phyloP scores from a whole-genome alignment of 1,284 basidiomycete genomes.

The Xerocomus alliaceus region DNA sequence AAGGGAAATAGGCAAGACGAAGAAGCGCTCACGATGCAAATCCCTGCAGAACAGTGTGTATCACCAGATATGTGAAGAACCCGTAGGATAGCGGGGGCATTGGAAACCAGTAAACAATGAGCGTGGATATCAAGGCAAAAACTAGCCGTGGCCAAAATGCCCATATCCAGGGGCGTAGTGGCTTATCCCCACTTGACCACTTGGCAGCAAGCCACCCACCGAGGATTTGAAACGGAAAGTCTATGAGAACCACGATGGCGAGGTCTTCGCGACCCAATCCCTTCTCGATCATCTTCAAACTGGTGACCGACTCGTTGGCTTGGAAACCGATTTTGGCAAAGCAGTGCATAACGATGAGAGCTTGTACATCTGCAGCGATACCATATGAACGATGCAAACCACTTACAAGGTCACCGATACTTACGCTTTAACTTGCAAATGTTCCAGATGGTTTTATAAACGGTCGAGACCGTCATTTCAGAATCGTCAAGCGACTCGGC shows the following conservation, averaged over 20 bases:
- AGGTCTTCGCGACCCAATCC: conserved; percentile 95
- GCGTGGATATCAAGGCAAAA: conserved; percentile 77
- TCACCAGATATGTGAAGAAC: conserved; percentile 84
- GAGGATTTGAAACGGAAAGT: conserved; percentile 97
- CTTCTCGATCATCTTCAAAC: conserved; percentile 96
- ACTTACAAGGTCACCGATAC: conserved; percentile 12
- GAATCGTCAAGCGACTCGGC: conserved; percentile 74
- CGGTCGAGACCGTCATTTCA: conserved; percentile 89
- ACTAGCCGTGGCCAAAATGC: conserved; percentile 89
- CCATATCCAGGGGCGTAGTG: conserved; percentile 86
- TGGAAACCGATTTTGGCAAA: conserved; percentile 96
- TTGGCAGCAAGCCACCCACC: conserved; percentile 96
- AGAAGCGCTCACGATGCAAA: conserved; percentile 76
- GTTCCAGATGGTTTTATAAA: conserved; percentile 94
- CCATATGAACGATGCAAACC: neutral
- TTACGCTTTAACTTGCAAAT: conserved; percentile 91
- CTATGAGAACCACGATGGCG: conserved; percentile 92
- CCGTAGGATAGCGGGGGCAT: conserved; percentile 71
- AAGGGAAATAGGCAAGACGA: neutral
- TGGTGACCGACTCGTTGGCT: conserved; percentile 92
- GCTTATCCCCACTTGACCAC: conserved; percentile 83
- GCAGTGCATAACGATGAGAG: conserved; percentile 86
- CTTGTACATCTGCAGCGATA: conserved; percentile 79
- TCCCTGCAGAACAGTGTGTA: conserved; percentile 84
- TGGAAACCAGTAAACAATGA: conserved; percentile 89